These are phyloP conservation scores for Saccharata proteae DNA, from an alignment of 2,329 filamentous ascomycete species.

Conservation along the genomic window DNA sequence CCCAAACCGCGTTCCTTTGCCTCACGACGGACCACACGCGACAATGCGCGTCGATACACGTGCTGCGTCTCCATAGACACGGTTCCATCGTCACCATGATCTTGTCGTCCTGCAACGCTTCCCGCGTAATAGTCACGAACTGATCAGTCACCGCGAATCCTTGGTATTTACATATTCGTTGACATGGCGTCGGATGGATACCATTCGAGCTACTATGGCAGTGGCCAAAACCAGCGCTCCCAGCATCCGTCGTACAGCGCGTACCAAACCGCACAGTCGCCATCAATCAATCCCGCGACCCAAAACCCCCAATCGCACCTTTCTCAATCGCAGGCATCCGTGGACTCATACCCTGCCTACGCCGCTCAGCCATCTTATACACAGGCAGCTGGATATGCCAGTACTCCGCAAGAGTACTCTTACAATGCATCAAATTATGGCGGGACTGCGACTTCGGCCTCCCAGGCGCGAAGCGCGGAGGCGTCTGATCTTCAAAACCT, in stretches of 20 bases:
- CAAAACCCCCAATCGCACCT: neutral
- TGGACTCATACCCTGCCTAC: conserved; percentile 2
- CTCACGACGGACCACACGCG: no score
- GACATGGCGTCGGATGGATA: no score
- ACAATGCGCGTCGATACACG: no score
- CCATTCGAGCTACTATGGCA: no score
- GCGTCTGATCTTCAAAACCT: conserved; percentile 6
- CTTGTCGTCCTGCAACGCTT: no score
- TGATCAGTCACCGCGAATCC: no score
- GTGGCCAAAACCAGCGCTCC: neutral
- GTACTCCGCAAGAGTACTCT: conserved; percentile 4
- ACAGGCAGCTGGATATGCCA: neutral
- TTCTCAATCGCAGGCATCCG: conserved; percentile 1
- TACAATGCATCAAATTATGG: conserved; percentile 7
- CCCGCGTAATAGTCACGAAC: no score
- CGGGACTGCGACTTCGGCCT: neutral
- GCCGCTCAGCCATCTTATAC: conserved; percentile 1
- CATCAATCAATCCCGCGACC: neutral
- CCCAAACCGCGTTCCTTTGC: no score
- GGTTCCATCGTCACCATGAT: no score
- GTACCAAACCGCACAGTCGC: conserved; percentile 2
- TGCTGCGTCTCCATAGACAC: no score
- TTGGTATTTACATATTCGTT: no score
- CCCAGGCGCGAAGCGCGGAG: neutral
- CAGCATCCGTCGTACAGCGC: conserved; percentile 1